A percentile compares a stretch with the other conserved stretches of the same genome.
Conservation (phyloP, 2,329 filamentous ascomycete species). For the Apiospora hydei region DNA sequence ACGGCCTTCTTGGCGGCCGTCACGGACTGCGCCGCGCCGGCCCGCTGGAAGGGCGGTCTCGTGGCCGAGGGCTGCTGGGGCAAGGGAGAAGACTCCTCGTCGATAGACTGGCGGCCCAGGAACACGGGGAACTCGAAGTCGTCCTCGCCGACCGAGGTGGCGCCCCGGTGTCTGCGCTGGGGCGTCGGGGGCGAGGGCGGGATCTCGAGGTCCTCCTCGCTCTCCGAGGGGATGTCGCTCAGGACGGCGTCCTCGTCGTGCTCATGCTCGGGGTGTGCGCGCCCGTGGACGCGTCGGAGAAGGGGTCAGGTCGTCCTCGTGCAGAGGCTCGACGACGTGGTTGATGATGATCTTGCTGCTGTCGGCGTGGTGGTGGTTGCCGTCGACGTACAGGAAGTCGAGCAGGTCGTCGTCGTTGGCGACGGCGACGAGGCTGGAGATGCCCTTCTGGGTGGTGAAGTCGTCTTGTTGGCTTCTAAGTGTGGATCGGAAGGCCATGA, state of each 20-base stretch:
- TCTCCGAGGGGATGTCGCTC: conserved; percentile 38
- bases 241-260: conserved; percentile 34
- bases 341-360: conserved; percentile 37
- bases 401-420: conserved; percentile 44
- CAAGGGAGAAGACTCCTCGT: neutral
- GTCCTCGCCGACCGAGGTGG: conserved; percentile 34
- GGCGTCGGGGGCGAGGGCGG: conserved; percentile 30
- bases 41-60: neutral
- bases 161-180: conserved; percentile 27
- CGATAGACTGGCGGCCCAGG: conserved; percentile 35
- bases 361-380: conserved; percentile 30
- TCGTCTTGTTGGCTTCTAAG: conserved; percentile 28
- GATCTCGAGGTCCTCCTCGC: conserved; percentile 33
- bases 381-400: conserved; percentile 38
- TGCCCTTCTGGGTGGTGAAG: conserved; percentile 35
- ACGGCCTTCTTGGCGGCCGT: neutral
- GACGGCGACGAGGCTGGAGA: conserved; percentile 34
- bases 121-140: conserved; percentile 41
- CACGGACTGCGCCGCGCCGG: neutral
- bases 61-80: neutral
- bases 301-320: conserved; percentile 29
- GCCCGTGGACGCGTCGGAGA: conserved; percentile 29
- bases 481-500: conserved; percentile 27
- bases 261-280: conserved; percentile 32
- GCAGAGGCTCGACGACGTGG: conserved; percentile 29